A percentile compares a stretch with the other conserved stretches of the same genome.
Evolutionary conservation across 257 asterid species (phyloP).

Genomic region (Solanum etuberosum): DNA sequence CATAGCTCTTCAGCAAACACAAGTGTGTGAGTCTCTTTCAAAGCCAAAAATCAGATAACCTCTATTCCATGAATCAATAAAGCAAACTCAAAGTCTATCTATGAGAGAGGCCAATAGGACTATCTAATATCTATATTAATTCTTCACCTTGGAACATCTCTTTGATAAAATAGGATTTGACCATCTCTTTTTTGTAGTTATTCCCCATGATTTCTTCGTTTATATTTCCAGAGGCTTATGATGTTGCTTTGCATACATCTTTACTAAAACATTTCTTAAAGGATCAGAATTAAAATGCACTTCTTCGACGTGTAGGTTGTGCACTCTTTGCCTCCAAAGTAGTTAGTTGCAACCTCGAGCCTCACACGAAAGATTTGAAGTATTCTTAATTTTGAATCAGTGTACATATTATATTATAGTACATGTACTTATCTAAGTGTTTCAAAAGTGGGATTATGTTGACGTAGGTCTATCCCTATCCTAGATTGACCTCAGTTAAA

Average conservation of each 20-base stretch:
- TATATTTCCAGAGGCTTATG: not conserved
- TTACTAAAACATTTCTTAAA: not conserved
- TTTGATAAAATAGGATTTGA: not conserved
- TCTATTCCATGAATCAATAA: not conserved
- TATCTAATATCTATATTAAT: not conserved
- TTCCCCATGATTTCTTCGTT: not conserved
- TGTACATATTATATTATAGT: not conserved
- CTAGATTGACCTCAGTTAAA: not conserved
- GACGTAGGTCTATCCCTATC: not conserved
- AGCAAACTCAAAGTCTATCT: not conserved
- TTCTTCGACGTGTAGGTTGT: not conserved
- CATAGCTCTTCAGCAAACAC: not conserved
- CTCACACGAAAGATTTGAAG: not conserved
- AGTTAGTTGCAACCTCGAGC: not conserved
- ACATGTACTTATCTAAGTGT: not conserved
- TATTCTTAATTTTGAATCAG: not conserved
- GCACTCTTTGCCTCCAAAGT: not conserved
- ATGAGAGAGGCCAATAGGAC: not conserved
- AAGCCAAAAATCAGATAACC: not conserved
- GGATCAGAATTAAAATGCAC: not conserved
- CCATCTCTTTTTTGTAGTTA: not conserved
- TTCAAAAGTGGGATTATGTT: not conserved
- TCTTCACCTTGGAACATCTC: not conserved
- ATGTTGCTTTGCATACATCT: not conserved
- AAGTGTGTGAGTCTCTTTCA: not conserved